These are phyloP conservation scores for Fusarium temperatum DNA, from an alignment of 2,329 filamentous ascomycete species.

Conservation along the genomic window DNA sequence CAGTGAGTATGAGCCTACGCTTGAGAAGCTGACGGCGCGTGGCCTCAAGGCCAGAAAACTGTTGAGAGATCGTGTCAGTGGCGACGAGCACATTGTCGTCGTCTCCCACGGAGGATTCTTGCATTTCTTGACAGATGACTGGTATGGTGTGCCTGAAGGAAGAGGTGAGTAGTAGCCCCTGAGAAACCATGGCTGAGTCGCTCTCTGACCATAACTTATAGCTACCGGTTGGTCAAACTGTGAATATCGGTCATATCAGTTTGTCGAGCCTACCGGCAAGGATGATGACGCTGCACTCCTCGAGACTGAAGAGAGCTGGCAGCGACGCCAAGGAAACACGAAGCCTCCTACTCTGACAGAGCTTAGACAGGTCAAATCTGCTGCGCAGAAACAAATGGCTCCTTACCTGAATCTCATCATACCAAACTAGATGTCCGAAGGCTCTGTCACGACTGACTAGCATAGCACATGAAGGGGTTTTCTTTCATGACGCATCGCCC, in stretches of 20 bases:
- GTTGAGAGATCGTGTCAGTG: constrained; percentile 60
- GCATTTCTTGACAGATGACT: constrained; percentile 87
- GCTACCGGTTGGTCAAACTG: constrained; percentile 80
- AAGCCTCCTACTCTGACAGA: constrained; percentile 56
- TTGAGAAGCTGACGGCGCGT: constrained; percentile 65
- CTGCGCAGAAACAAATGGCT: constrained; percentile 48
- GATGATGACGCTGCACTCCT: constrained; percentile 58
- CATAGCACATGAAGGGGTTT: neutral
- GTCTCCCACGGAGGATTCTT: constrained; percentile 86
- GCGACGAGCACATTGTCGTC: constrained; percentile 73
- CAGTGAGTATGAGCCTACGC: constrained; percentile 57
- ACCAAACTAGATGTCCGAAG: constrained; percentile 9
- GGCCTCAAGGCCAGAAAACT: constrained; percentile 69
- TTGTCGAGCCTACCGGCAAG: constrained; percentile 61
- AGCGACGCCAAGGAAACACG: constrained; percentile 53
- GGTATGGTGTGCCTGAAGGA: constrained; percentile 64
- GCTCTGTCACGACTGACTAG: no score
- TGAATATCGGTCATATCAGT: constrained; percentile 75
- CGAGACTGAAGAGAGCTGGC: constrained; percentile 61
- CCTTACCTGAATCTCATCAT: constrained; percentile 45
- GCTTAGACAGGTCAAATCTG: constrained; percentile 54
- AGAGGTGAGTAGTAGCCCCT: constrained; percentile 47
- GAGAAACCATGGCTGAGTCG: neutral
- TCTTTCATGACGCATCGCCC: neutral
- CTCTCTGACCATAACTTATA: constrained; percentile 43